Evolutionary conservation across 2,329 filamentous ascomycete species (phyloP), one percentile per base, ranked within the genome.

Genomic region (Nectriaceae sp.): DNA sequence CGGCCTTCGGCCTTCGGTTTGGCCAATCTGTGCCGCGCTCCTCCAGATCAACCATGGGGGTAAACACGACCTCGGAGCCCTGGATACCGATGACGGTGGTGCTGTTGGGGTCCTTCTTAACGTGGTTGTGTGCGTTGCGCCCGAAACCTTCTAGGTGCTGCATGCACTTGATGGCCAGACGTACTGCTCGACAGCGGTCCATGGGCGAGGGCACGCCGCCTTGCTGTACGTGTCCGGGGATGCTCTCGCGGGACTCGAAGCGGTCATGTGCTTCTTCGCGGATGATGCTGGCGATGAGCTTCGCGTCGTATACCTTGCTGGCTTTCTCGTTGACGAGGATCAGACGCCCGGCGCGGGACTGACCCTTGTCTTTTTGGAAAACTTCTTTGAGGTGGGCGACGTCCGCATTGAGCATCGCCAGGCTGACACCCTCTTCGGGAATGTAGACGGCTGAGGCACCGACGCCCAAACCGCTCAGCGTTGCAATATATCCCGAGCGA

Each of bases 301-400:
- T 91, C 16, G 94, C 96, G 42, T 82, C 89, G 77, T 97, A 97
- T 15, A 92, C 92, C 62, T 81, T 85, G 63, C 89, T 95, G 5
- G 94, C 89, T 71, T 91, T 92, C 71, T 99, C 94, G 70, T 97
- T 97, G 68, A 96, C 85, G n/a, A 99, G 83, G 55, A 99, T 95
- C 53, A 97, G 82, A 59, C 96, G 93, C 29, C 94, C 94, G 1
- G 92, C 93, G 46, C 92, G 86, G 40, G 87, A 90, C 69, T 94
- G 89, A 49, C 94, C 94, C 64, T 85, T 86, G 73, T 99, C 94
- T 50, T 87, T 82, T 13, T 80, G 76, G 72, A 99, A 99, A 47
- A 90, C 87, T 15, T 93, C 78, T 56, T 93, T 90, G 31, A 99
- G 79, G 67, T 95, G 89, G 51, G 88, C 85, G 61, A 99, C 96